Percentiles rank a stretch among this genome's conserved stretches.
Evolutionary conservation across 257 asterid genomes (phyloP).

Genomic region (Echites panduratus): DNA sequence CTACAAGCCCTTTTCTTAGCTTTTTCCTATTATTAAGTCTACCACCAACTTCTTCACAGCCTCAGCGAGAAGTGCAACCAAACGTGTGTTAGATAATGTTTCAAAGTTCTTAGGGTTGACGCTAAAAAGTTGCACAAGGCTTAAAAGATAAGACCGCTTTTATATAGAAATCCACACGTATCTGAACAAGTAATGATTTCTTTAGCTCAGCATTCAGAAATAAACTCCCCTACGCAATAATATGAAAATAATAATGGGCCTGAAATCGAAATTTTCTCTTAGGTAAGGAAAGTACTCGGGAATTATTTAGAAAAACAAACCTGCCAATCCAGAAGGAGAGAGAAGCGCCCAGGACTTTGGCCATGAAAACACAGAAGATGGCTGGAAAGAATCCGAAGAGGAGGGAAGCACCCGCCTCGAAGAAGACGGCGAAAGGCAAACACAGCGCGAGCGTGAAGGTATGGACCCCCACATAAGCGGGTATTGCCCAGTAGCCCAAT

Average conservation of each 20-base stretch:
- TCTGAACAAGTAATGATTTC: neutral
- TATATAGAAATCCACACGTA: neutral
- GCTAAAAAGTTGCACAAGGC: neutral
- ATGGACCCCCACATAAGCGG: slow-evolving; percentile 76
- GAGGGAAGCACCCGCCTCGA: slow-evolving; percentile 95
- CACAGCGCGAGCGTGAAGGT: slow-evolving; percentile 79
- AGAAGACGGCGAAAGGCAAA: slow-evolving; percentile 86
- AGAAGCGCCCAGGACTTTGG: slow-evolving; percentile 88
- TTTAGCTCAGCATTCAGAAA: neutral
- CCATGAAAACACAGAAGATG: slow-evolving; percentile 75
- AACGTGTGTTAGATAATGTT: neutral
- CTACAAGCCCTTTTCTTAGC: neutral
- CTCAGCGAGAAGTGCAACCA: neutral
- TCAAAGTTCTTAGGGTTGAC: neutral
- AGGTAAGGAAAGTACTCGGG: neutral
- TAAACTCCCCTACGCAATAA: neutral
- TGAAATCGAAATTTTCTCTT: neutral
- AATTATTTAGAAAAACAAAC: neutral
- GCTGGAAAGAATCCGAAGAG: slow-evolving; percentile 89
- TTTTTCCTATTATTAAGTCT: neutral
- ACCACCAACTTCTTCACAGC: neutral
- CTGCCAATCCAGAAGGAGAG: slow-evolving; percentile 98
- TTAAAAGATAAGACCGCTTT: neutral
- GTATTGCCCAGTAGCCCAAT: slow-evolving; percentile 88
- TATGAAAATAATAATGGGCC: neutral